phyloP scores from a whole-genome alignment of 495 filamentous ascomycete genomes.

The Penicillium taxi region DNA sequence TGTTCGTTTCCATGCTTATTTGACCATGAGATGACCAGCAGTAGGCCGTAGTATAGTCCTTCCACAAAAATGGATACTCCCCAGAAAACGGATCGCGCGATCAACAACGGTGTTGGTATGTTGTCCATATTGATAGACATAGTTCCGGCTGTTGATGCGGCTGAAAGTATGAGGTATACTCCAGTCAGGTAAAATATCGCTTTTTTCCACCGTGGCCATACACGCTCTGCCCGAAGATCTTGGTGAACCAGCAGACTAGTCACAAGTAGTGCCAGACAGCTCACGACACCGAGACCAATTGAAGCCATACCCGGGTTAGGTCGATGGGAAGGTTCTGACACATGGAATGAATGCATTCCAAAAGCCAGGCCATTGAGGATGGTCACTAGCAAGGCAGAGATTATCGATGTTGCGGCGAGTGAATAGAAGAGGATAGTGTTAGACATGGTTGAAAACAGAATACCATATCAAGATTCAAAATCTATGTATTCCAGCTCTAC shows the following conservation, averaged over 20 bases:
- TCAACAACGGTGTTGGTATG: conserved; percentile 12
- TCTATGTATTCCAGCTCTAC: too few relatives aligned
- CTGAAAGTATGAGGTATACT: conserved; percentile 25
- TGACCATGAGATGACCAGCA: conserved; percentile 17
- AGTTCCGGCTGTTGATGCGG: conserved; percentile 22
- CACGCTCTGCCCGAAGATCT: conserved; percentile 13
- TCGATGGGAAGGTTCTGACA: conserved; percentile 12
- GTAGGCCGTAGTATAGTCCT: conserved; percentile 26
- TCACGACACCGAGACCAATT: conserved; percentile 21
- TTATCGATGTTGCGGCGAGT: conserved; percentile 20
- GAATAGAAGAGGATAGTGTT: conserved; percentile 15
- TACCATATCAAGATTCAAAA: too few relatives aligned
- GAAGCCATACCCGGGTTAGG: conserved; percentile 17
- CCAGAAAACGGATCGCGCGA: conserved; percentile 30
- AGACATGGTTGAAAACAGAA: conserved; percentile 13
- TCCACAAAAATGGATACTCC: conserved; percentile 28
- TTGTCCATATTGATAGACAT: conserved; percentile 20
- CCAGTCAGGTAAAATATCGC: conserved; percentile 14
- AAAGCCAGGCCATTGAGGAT: conserved; percentile 32
- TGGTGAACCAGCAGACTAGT: conserved; percentile 20
- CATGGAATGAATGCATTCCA: conserved; percentile 16
- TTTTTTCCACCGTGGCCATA: conserved; percentile 17
- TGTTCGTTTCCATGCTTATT: conserved; percentile 6
- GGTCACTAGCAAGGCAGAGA: conserved; percentile 22
- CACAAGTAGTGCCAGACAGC: conserved; percentile 20